Evolutionary conservation across 768 basidiomycete species (phyloP), one percentile per base, ranked within the genome.

Genomic region (Termitomyces sp.): DNA sequence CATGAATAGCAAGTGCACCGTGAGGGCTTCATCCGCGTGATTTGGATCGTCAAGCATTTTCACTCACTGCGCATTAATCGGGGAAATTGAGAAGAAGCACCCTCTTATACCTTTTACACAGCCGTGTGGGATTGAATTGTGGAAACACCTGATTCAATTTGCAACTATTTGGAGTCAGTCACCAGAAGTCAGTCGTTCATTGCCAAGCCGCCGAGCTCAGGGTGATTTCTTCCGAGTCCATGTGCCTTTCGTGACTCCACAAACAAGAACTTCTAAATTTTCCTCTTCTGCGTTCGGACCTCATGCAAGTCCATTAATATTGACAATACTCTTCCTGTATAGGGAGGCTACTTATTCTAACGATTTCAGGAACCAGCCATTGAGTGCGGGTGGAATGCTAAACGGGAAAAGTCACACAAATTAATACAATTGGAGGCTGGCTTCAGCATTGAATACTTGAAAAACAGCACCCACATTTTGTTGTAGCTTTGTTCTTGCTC

Each of bases 131-230:
- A 21, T 8, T 42, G 1, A 3, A 19, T 10, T 19, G 11, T 41
- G n/a, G 2, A 11, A 2, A 12, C 28, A 45, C 45, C 42, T 37
- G 37, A 46, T 54, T 30, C 12, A 12, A 38, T 35, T 45, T 53
- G 34, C 30, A n/a, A 24, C 14, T 34, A 30, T 46, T 24, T 28
- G 5, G 19, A 8, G 54, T 40, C 46, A 30, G 46, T 44, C 54
- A 11, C 15, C 30, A 32, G 30, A 28, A 4, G 28, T 28, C 7
- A 4, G 7, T 28, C 7, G 28, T n/a, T 14, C 42, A 24, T 32
- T 37, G 54, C 54, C 54, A 55, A 55, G 54, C 47, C 10, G 9
- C 30, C 30, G 49, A 55, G 54, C 24, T 19, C 15, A 26, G n/a
- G n/a, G 8, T 21, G n/a, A 54, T 28, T 45, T 40, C 15, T 43